Conservation (phyloP, 192 early-diverging fungal species). For the Umbelopsis sp. region DNA sequence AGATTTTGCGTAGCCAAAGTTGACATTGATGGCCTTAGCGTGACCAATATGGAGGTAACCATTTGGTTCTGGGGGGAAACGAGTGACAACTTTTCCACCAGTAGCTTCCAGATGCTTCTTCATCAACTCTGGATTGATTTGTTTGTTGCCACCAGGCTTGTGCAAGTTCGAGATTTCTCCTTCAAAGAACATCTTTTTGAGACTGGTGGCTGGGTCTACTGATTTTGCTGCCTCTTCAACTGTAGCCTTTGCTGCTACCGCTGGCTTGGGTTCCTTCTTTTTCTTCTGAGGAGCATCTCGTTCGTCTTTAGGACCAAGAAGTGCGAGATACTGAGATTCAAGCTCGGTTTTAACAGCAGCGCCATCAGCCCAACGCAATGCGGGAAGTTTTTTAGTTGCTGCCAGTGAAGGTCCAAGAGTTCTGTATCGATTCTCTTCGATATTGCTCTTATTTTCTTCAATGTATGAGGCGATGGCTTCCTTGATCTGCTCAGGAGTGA, state of each 20-base stretch:
- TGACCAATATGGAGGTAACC: conserved; percentile 99
- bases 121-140: conserved; percentile 92
- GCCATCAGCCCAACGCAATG: conserved; percentile 89
- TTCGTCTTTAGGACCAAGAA: conserved; percentile 99
- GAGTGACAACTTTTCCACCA: conserved; percentile 89
- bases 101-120: conserved; percentile 88
- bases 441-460: conserved; percentile 62
- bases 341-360: conserved; percentile 84
- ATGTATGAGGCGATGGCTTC: conserved; percentile 67
- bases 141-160: conserved; percentile 94
- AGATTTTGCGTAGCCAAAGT: conserved; percentile 96
- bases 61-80: conserved; percentile 99
- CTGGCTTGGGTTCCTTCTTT: conserved; percentile 64
- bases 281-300: conserved; percentile 71
- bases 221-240: conserved; percentile 33
- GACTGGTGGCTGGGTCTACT: conserved; percentile 32
- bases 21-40: conserved; percentile 99
- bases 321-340: conserved; percentile 78
- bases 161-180: conserved; percentile 93
- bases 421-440: conserved; percentile 86
- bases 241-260: conserved; percentile 34
- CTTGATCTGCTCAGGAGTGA: conserved; percentile 77
- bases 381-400: conserved; percentile 64
- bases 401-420: conserved; percentile 77
- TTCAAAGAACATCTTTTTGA: conserved; percentile 81